These are phyloP conservation scores for Alternaria triticina DNA, from an alignment of 2,329 filamentous ascomycete genomes.

Conservation along the genomic window DNA sequence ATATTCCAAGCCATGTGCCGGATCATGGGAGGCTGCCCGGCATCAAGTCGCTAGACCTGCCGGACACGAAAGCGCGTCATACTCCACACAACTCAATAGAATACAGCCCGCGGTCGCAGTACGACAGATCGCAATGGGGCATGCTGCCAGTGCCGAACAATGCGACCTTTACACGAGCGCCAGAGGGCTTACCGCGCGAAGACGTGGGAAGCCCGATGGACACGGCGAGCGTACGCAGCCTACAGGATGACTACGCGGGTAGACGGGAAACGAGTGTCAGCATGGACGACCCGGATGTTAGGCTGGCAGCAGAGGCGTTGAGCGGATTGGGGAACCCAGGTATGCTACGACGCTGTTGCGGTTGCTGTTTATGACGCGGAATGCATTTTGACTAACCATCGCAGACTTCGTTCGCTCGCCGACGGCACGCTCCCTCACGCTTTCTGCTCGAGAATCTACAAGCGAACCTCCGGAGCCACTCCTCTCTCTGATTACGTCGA, in stretches of 20 bases:
- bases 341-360: slow-evolving; percentile 34
- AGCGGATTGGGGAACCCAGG: slow-evolving; percentile 58
- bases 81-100: slow-evolving; percentile 39
- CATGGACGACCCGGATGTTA: slow-evolving; percentile 57
- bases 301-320: slow-evolving; percentile 58
- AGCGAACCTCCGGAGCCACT: slow-evolving; percentile 74
- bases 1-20: slow-evolving; percentile 33
- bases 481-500: slow-evolving; percentile 83
- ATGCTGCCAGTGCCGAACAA: slow-evolving; percentile 34
- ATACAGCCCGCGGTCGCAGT: slow-evolving; percentile 42
- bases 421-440: slow-evolving; percentile 37
- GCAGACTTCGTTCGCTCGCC: slow-evolving; percentile 54
- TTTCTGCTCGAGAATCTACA: slow-evolving; percentile 45
- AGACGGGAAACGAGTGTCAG: slow-evolving; percentile 52
- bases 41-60: slow-evolving; percentile 53
- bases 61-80: slow-evolving; percentile 35
- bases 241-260: slow-evolving; percentile 41
- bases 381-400: slow-evolving; percentile 19
- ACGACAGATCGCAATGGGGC: slow-evolving; percentile 33
- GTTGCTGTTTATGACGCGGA: neutral
- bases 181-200: slow-evolving; percentile 34
- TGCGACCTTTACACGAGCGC: slow-evolving; percentile 41
- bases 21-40: slow-evolving; percentile 49
- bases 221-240: slow-evolving; percentile 52
- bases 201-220: slow-evolving; percentile 54